Conservation (phyloP, 768 basidiomycete genomes). For the Daedaleopsis sinensis region DNA sequence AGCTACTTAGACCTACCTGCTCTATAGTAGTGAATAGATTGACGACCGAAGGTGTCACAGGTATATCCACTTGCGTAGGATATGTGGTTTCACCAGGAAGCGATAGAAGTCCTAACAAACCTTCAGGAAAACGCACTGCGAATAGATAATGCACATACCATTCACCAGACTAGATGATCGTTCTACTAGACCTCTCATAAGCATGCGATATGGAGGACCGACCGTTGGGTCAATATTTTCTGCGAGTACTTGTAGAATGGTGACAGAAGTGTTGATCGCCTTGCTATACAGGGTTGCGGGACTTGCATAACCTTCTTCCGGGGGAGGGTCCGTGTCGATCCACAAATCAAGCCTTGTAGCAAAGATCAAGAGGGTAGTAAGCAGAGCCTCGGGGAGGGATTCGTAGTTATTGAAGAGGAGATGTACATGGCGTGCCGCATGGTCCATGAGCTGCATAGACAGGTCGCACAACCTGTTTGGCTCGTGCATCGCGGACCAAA, state of each 20-base stretch:
- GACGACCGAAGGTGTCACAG: not conserved
- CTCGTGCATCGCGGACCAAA: constrained; percentile 60
- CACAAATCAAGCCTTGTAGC: constrained; percentile 62
- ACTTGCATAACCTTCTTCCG: constrained; percentile 42
- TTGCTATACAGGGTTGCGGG: constrained; percentile 54
- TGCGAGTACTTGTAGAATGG: constrained; percentile 53
- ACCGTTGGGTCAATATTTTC: constrained; percentile 30
- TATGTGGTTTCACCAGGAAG: not conserved
- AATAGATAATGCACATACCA: not conserved
- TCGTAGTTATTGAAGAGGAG: constrained; percentile 50
- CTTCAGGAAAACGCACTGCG: not conserved
- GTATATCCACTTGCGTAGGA: not conserved
- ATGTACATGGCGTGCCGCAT: constrained; percentile 49
- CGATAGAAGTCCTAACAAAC: not conserved
- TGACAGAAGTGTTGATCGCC: constrained; percentile 45
- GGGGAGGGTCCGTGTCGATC: constrained; percentile 48
- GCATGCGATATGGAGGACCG: constrained; percentile 7
- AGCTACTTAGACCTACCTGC: not conserved
- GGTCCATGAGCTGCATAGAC: constrained; percentile 57
- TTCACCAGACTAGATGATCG: constrained; percentile 40
- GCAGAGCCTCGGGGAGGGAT: constrained; percentile 50
- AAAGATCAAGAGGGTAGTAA: constrained; percentile 55
- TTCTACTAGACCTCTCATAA: constrained; percentile 34
- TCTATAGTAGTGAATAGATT: no score
- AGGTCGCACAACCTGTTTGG: constrained; percentile 57